Evolutionary conservation across 225 moss, liverwort and hornwort species (phyloP), one percentile per base, ranked within the genome.

Genomic region (Thuidium tamariscinum): DNA sequence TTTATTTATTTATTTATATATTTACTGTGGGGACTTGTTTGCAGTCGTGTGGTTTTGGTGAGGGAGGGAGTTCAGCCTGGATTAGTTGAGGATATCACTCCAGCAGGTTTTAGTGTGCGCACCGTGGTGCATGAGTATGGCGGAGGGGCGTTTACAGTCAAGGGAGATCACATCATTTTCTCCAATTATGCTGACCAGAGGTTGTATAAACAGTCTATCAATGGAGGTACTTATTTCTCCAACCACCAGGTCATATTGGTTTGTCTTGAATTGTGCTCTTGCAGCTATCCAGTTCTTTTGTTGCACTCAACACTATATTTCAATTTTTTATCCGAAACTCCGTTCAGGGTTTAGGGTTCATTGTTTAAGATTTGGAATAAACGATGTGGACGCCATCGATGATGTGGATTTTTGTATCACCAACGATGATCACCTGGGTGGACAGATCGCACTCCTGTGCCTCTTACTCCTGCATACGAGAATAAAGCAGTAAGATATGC

Each of bases 91-190:
- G 96, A 96, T 83, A 93, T 97, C 82, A 97, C 97, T 80, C 95
- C 96, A 77, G 79, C 88, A 55, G 91, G 91, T 80, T 96, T 95
- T 48, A 95, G 87, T 66, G 94, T 95, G 54, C 93, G 97, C 60
- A 96, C 97, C 49, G 80, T 92, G 64, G 96, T 94, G 74, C 96
- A 97, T 80, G 96, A 97, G 86, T 97, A 95, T 85, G 97, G 97
- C 65, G 97, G 96, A 87, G 95, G 95, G 82, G 92, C 94, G 70
- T 97, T 94, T 69, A 84, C 67, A 56, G 82, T 96, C 11, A 86
- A 90, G 81, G 93, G 88, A 87, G 95, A 96, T 87, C 84, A 74
- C 49, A 78, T 94, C 79, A 85, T 96, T 66, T 97, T 97, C 86
- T 96, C 97, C 72, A 97, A 95, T 89, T 93, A 91, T 82, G 90